Base-by-base conservation (phyloP, 1,284 basidiomycete genomes). In the Austropuccinia psidii region DNA sequence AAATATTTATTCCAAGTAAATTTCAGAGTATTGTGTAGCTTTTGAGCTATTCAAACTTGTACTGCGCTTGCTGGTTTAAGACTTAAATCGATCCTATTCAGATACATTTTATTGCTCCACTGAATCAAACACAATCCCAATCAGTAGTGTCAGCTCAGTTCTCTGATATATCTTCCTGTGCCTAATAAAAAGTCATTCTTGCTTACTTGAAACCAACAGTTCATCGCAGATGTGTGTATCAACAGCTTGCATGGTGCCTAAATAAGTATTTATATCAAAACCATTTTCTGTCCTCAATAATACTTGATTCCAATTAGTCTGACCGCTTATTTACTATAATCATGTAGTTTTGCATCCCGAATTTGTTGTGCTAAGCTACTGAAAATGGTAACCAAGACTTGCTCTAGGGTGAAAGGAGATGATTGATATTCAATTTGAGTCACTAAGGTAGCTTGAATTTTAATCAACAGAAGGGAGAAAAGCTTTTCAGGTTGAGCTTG, bases 361-460 rank as follows among this genome's bases (percentile, higher is more conserved):
- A 75, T 54, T 55, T 49, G 62, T 54, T 77, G 75, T 19, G 77
- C 77, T 17, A 68, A 54, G 41, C 65, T 47, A 50, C 69, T 75
- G 13, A 66, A 15, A 45, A 78, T 73, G 11, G 76, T 78, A 2
- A 68, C 75, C 17, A 78, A 45, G 1, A 77, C 77, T 69, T 77
- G 76, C 60, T 78, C 77, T 3, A 76, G 76, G 24, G 77, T 77
- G 19, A 75, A 73, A n/a, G 54, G 24, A 24, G 17, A 33, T 33
- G 19, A 19, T 57, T 33, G 54, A 57, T 57, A 27, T 21, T n/a
- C 21, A 13, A 21, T 21, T 8, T n/a, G 27, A 6, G 54, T 31
- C 24, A 33, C 19, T 15, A 57, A 31, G 11, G 24, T 57, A 19
- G n/a, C 54, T 33, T 57, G 27, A 29, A 27, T 19, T 24, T 7